Percentiles rank a stretch among this genome's conserved stretches.
These are phyloP conservation scores for Trypanosoma grayi DNA, from an alignment of 208 protist species.

Conservation along the genomic window DNA sequence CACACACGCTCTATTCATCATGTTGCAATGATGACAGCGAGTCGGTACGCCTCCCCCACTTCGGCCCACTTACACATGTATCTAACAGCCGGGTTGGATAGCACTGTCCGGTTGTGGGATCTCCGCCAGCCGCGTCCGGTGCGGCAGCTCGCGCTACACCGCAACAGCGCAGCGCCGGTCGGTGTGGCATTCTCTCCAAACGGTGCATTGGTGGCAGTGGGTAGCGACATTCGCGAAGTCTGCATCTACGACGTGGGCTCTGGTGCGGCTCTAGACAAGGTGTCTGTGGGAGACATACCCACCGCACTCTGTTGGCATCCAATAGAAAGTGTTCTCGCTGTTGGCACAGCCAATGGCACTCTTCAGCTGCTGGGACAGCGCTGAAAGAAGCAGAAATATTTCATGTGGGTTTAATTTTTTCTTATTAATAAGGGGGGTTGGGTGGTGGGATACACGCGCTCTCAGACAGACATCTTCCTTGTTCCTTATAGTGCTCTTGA, in stretches of 20 bases:
- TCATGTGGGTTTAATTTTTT: neutral
- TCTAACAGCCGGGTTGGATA: conserved; percentile 68
- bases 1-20: conserved; percentile 70
- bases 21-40: conserved; percentile 44
- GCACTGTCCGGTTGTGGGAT: conserved; percentile 72
- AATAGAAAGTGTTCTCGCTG: conserved; percentile 49
- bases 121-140: conserved; percentile 41
- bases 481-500: conserved; percentile 8
- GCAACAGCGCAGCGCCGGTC: conserved; percentile 57
- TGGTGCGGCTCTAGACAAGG: conserved; percentile 35
- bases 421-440: too few relatives aligned
- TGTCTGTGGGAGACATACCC: conserved; percentile 35
- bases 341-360: conserved; percentile 32
- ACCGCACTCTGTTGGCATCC: conserved; percentile 74
- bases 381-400: conserved; percentile 8
- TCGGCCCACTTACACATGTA: conserved; percentile 50
- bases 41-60: conserved; percentile 40
- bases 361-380: conserved; percentile 45
- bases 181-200: conserved; percentile 61
- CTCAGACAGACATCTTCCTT: too few relatives aligned
- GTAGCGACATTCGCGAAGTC: conserved; percentile 64
- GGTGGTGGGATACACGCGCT: too few relatives aligned
- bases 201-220: conserved; percentile 56
- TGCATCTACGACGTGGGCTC: conserved; percentile 70
- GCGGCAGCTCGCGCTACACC: conserved; percentile 72